Percentiles rank a stretch among this genome's conserved stretches.
phyloP scores from a whole-genome alignment of 441 rosid genomes.

The Kokia cookei region DNA sequence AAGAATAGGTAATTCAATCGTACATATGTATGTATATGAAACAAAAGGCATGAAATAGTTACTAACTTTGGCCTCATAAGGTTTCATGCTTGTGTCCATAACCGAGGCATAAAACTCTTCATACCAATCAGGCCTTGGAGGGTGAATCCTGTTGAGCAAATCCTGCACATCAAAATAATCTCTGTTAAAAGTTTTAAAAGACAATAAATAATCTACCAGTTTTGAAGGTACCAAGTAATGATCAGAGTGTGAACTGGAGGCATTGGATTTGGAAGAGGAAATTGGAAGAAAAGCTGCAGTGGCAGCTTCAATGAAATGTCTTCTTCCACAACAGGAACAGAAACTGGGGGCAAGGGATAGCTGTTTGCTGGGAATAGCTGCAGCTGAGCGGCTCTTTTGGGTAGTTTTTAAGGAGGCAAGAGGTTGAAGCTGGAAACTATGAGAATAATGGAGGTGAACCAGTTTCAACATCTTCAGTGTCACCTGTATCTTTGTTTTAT shows the following conservation, averaged over 20 bases:
- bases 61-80: conserved; percentile 75
- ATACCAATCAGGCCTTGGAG: conserved; percentile 80
- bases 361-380: neutral
- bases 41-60: neutral
- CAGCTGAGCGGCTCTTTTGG: neutral
- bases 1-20: neutral
- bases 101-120: conserved; percentile 64
- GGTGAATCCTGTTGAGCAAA: conserved; percentile 43
- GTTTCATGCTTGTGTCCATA: conserved; percentile 36
- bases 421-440: neutral
- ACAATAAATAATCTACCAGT: neutral
- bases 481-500: neutral
- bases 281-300: conserved; percentile 28
- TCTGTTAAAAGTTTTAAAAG: neutral
- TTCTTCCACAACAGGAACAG: conserved; percentile 50
- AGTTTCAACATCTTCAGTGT: neutral
- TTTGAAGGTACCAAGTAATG: conserved; percentile 29
- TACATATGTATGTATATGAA: neutral
- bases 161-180: conserved; percentile 23
- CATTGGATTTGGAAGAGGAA: conserved; percentile 28
- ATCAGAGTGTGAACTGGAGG: conserved; percentile 19
- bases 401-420: neutral
- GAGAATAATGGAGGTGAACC: neutral
- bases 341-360: neutral
- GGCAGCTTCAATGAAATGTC: conserved; percentile 40